These are phyloP conservation scores for Tricholoma furcatifolium DNA, from an alignment of 768 basidiomycete genomes.

Conservation along the genomic window DNA sequence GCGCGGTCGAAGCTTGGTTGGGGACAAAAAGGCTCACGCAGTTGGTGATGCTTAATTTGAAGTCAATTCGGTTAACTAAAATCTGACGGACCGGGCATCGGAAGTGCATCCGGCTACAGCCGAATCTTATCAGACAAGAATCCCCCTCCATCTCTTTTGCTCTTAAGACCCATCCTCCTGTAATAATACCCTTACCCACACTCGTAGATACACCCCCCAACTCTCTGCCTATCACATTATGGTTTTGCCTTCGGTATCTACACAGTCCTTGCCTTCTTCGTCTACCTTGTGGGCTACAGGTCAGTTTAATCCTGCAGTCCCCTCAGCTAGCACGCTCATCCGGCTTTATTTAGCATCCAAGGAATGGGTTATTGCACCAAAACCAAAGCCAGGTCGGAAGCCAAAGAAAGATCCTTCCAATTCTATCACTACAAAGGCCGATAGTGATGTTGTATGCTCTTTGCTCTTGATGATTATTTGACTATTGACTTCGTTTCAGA, in stretches of 20 bases:
- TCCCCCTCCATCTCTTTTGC: slow-evolving; percentile 4
- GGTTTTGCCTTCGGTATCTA: slow-evolving; percentile 5
- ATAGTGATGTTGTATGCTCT: slow-evolving; percentile 46
- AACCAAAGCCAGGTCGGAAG: slow-evolving; percentile 85
- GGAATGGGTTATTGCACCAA: slow-evolving; percentile 86
- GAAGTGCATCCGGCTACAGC: slow-evolving; percentile 22
- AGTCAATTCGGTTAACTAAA: background rate
- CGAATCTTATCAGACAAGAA: slow-evolving; percentile 56
- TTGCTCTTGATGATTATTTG: background rate
- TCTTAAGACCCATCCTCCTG: slow-evolving; percentile 14
- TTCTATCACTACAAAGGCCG: slow-evolving; percentile 27
- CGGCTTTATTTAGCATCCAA: slow-evolving; percentile 61
- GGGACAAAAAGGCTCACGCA: slow-evolving; percentile 17
- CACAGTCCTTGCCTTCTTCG: slow-evolving; percentile 35
- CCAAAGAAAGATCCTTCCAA: slow-evolving; percentile 67
- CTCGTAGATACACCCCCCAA: slow-evolving; percentile 8
- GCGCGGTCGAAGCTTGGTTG: slow-evolving; percentile 15
- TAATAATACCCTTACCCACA: slow-evolving; percentile 21
- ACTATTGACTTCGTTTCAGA: slow-evolving; percentile 9
- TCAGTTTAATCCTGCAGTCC: slow-evolving; percentile 27
- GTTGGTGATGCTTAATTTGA: background rate
- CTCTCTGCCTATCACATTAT: background rate
- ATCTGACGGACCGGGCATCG: slow-evolving; percentile 2
- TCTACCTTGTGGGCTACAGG: slow-evolving; percentile 76
- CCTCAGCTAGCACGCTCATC: slow-evolving; percentile 5